Evolutionary conservation across 805 yeast genomes (phyloP).

Genomic region (Yarrowia keelungensis): DNA sequence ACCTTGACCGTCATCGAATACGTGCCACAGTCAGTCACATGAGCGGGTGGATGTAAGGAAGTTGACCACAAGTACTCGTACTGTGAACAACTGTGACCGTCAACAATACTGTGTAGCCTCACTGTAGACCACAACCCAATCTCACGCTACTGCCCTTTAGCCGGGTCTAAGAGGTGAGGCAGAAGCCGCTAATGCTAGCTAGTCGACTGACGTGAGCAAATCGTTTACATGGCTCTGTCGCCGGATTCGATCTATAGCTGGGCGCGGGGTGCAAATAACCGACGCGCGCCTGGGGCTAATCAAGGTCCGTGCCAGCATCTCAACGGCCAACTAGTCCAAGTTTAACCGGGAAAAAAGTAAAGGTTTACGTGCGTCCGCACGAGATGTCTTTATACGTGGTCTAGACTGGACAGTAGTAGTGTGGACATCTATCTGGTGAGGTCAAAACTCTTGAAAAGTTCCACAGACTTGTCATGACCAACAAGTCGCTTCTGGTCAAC

Average conservation of each 20-base stretch:
- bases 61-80: too few species aligned
- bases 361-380: neutral
- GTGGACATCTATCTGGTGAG: too few species aligned
- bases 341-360: slow-evolving; percentile 8
- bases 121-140: slow-evolving; percentile 2
- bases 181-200: slow-evolving; percentile 14
- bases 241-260: slow-evolving; percentile 2
- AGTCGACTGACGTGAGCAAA: too few species aligned
- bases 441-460: too few species aligned
- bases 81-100: too few species aligned
- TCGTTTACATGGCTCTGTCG: too few species aligned
- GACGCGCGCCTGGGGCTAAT: neutral
- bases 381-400: slow-evolving; percentile 4
- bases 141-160: slow-evolving; percentile 15
- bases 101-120: too few species aligned
- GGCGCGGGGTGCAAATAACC: slow-evolving; percentile 8
- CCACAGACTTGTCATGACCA: too few species aligned
- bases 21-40: slow-evolving; percentile 24
- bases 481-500: too few species aligned
- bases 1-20: neutral
- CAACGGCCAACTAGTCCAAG: slow-evolving; percentile 27
- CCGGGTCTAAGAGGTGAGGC: slow-evolving; percentile 26
- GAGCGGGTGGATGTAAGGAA: neutral
- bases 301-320: slow-evolving; percentile 6
- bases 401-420: neutral